phyloP scores from a whole-genome alignment of 257 asterid species.

The Solanum boliviense region DNA sequence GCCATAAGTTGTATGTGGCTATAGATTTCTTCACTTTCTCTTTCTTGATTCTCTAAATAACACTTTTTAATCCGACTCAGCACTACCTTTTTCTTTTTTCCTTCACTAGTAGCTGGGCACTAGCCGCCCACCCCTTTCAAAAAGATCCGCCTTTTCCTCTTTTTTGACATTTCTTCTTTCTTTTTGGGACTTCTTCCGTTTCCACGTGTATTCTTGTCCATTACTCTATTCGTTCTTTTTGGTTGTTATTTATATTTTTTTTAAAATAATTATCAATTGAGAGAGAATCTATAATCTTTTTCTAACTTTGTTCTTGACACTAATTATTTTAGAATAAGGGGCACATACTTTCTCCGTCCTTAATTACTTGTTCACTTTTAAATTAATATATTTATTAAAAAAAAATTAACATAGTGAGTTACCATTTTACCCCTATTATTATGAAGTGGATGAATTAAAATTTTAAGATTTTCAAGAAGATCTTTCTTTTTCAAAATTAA shows the following conservation, averaged over 20 bases:
- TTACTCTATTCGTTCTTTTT: too few relatives aligned
- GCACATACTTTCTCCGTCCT: fast-evolving
- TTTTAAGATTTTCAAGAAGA: background rate
- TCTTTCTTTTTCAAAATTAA: too few relatives aligned
- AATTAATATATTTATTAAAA: fast-evolving
- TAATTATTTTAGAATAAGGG: background rate
- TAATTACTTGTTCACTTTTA: too few relatives aligned
- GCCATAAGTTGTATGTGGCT: slow-evolving; percentile 89
- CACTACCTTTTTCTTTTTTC: background rate
- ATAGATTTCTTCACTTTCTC: slow-evolving; percentile 30
- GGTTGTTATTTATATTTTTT: too few relatives aligned
- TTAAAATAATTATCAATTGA: too few relatives aligned
- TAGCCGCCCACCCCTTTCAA: background rate
- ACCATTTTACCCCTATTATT: too few relatives aligned
- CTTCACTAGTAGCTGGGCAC: background rate
- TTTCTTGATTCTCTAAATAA: slow-evolving; percentile 22
- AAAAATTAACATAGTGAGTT: too few relatives aligned
- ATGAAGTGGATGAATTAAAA: too few relatives aligned
- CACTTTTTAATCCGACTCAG: slow-evolving; percentile 42
- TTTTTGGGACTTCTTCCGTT: background rate
- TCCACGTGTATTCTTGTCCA: background rate
- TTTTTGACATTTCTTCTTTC: slow-evolving; percentile 18
- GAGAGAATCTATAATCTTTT: background rate
- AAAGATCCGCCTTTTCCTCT: slow-evolving; percentile 5
- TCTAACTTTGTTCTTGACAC: background rate